Base-by-base conservation (phyloP, 2,329 filamentous ascomycete species). In the Hysterium pulicare region DNA sequence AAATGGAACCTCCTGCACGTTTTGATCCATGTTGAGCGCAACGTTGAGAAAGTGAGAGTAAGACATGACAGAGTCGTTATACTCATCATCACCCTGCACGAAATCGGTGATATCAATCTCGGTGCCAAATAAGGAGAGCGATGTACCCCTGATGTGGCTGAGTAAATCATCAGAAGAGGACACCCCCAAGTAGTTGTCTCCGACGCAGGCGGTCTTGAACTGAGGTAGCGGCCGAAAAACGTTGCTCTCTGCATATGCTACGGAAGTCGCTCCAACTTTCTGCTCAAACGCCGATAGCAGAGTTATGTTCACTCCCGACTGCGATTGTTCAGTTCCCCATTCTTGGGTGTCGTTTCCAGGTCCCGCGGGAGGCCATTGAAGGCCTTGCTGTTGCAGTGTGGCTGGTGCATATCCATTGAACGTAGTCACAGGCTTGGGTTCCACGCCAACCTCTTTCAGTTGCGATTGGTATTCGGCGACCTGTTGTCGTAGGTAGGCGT, bases 61-160 rank as follows among this genome's bases (percentile, higher is more conserved):
- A 0, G 87, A 90, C 59, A 87, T 86, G 66, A 71, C 59, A 62
- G 76, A 53, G 61, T 67, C 46, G 62, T 68, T 44, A 67, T 79
- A 69, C 15, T 86, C 83, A 61, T 81, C 74, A 46, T 88, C 85
- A 1, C 76, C 72, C 1, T 78, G 80, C 35, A 83, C 77, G 56
- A 87, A 89, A 33, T 84, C 81, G 10, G 84, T 82, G 32, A 91
- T 78, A 63, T 94, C 86, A 55, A 93, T 85, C 34, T 86, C 84
- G 53, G 85, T 86, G 24, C 87, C 88, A 32, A 93, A 79, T 40
- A 94, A 80, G 1, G 86, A 83, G n/a, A 93, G 71, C 7, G 79
- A 81, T 0, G 85, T 90, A 35, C 86, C 87, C 55, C 84, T 83
- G 58, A 90, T 84, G 6, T 84, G 83, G 64, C 82, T 87, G 28